These are phyloP conservation scores for Athelia psychrophila DNA, from an alignment of 1,284 basidiomycete species.

Conservation along the genomic window DNA sequence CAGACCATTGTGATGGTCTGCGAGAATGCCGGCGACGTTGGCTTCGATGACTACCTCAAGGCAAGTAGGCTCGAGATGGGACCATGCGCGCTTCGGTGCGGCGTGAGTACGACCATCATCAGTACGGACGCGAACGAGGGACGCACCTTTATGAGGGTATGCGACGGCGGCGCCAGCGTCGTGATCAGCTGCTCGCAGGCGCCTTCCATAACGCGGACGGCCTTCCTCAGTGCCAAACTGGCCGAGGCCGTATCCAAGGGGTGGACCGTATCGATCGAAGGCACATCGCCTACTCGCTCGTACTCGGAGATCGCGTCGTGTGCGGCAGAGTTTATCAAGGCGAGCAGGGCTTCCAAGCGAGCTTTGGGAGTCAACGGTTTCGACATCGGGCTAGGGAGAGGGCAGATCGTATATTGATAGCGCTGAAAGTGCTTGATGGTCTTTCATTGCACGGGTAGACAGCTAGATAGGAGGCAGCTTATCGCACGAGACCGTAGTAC, in stretches of 20 bases:
- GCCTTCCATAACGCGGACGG: conserved; percentile 11
- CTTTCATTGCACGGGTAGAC: too few relatives aligned
- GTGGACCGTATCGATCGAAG: conserved; percentile 3
- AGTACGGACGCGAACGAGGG: too few relatives aligned
- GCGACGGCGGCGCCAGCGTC: conserved; percentile 8
- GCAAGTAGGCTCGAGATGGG: conserved; percentile 21
- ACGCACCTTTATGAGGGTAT: not conserved
- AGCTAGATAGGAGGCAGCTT: too few relatives aligned
- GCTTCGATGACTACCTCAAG: conserved; percentile 24
- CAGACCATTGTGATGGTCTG: conserved; percentile 23
- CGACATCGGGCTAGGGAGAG: too few relatives aligned
- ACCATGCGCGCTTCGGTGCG: not conserved
- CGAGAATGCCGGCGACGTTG: conserved; percentile 26
- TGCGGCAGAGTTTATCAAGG: not conserved
- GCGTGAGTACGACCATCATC: not conserved
- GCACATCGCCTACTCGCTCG: not conserved
- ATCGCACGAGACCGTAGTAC: too few relatives aligned
- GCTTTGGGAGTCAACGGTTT: not conserved
- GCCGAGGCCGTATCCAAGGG: conserved; percentile 6
- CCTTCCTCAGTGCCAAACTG: conserved; percentile 8
- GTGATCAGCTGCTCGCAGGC: conserved; percentile 12
- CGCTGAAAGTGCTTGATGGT: too few relatives aligned
- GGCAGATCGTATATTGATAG: too few relatives aligned
- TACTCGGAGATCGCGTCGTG: not conserved
- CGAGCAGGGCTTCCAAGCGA: not conserved